Base-by-base conservation (phyloP, 805 yeast genomes). In the Pichia phayaonensis region DNA sequence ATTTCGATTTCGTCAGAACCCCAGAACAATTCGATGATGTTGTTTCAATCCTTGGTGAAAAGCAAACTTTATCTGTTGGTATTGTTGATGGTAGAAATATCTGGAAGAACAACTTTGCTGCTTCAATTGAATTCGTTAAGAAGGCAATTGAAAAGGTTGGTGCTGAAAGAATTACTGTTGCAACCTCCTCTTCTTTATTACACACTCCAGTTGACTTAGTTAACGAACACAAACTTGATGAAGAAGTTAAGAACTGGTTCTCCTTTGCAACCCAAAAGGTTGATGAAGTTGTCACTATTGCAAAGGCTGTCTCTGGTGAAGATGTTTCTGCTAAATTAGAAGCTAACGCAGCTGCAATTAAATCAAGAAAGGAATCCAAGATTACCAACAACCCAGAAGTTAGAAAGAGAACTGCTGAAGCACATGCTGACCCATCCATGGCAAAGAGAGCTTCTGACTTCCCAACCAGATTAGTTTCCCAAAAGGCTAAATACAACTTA, bases 51-150 rank as follows among this genome's bases (percentile, higher is more conserved):
- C 73, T 92, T 53, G 69, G 77, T 59, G 79, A 75, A 57, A 74
- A 81, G 59, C 96, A 94, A 79, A 74, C 77, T 57, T 78, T 94
- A 68, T 92, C 98, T 56, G 96, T 86, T 60, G 99, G 99, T 88
- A 81, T 94, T 64, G 90, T 94, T 66, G 95, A 90, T 67, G 99
- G 99, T 76, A 90, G 99, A 83, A 94, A 94, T 84, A 89, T 94
- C 76, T 94, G 99, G 99, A 94, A 94, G 83, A 85, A 95, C 72
- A 86, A 94, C 79, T 88, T 85, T 68, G 71, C 94, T 67, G 82
- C 83, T 75, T 95, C 99, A 61, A 75, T 90, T 67, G 86, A 74
- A 57, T 69, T 85, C 58, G 95, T 89, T 64, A 76, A 84, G 70
- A 78, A 81, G 72, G 97, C 96, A 62, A 78, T 88, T 66, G 83